phyloP scores from a whole-genome alignment of 495 filamentous ascomycete species.

The Penicillium coprophilum region DNA sequence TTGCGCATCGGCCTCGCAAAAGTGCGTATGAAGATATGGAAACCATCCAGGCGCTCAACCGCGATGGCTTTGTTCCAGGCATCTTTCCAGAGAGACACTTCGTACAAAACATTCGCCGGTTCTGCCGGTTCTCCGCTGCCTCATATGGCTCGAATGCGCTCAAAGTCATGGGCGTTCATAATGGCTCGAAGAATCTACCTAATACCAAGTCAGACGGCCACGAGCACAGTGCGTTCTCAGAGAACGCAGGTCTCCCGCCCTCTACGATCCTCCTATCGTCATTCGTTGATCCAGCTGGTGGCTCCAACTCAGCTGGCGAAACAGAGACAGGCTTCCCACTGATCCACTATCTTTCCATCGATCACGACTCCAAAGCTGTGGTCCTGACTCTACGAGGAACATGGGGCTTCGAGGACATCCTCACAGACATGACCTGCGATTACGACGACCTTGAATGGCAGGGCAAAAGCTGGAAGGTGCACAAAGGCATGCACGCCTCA shows the following conservation, averaged over 20 bases:
- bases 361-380: constrained; percentile 75
- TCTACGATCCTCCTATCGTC: constrained; percentile 73
- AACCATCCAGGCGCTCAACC: constrained; percentile 55
- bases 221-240: constrained; percentile 70
- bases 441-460: constrained; percentile 71
- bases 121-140: constrained; percentile 75
- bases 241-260: constrained; percentile 65
- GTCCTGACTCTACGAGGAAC: constrained; percentile 76
- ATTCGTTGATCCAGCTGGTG: constrained; percentile 72
- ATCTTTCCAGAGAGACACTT: constrained; percentile 69
- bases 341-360: constrained; percentile 75
- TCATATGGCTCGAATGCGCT: constrained; percentile 73
- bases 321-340: constrained; percentile 74
- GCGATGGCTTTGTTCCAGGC: constrained; percentile 56
- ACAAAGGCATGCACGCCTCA: constrained; percentile 82
- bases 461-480: constrained; percentile 67
- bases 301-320: constrained; percentile 67
- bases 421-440: constrained; percentile 80
- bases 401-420: constrained; percentile 75
- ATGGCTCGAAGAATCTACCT: constrained; percentile 42
- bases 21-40: constrained; percentile 57
- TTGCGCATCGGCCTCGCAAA: constrained; percentile 52
- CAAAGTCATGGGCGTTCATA: constrained; percentile 65
- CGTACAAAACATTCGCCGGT: constrained; percentile 68
- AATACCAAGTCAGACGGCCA: constrained; percentile 47